Evolutionary conservation across 2,329 filamentous ascomycete species (phyloP).

Genomic region (Colletotrichum musicola): DNA sequence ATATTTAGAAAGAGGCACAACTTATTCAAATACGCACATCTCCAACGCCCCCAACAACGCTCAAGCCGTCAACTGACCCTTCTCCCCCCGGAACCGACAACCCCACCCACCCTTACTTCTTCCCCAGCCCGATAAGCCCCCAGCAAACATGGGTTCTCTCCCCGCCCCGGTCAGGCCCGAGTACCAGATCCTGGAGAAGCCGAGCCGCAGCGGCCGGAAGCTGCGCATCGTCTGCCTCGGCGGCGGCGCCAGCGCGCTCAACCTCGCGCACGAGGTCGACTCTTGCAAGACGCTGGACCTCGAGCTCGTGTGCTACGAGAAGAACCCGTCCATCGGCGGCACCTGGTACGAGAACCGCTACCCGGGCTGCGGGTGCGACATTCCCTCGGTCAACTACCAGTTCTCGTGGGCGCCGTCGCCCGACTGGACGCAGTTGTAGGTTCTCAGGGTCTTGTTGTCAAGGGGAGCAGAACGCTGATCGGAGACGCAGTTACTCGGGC

Average conservation of each 20-base stretch:
- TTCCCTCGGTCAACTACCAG: conserved; percentile 43
- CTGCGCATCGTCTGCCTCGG: conserved; percentile 47
- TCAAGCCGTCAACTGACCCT: no score
- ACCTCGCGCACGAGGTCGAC: conserved; percentile 44
- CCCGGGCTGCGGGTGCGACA: conserved; percentile 43
- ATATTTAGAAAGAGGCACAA: no score
- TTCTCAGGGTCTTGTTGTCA: background rate
- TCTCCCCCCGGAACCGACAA: background rate
- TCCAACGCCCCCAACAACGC: no score
- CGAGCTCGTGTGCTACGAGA: conserved; percentile 45
- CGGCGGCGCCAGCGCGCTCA: conserved; percentile 47
- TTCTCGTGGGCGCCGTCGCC: conserved; percentile 34
- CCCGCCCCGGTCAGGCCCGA: conserved; percentile 22
- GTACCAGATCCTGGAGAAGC: conserved; percentile 44
- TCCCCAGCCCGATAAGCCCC: background rate
- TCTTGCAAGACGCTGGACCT: conserved; percentile 40
- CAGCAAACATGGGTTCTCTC: conserved; percentile 28
- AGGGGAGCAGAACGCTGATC: background rate
- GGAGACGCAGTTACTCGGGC: conserved; percentile 30
- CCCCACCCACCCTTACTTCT: background rate
- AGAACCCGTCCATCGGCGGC: conserved; percentile 44
- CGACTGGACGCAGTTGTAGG: conserved; percentile 30
- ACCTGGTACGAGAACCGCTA: conserved; percentile 46
- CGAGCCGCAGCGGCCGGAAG: conserved; percentile 42
- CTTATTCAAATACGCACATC: no score